phyloP scores from a whole-genome alignment of 805 yeast species.

The Sugiyamaella floridensis region DNA sequence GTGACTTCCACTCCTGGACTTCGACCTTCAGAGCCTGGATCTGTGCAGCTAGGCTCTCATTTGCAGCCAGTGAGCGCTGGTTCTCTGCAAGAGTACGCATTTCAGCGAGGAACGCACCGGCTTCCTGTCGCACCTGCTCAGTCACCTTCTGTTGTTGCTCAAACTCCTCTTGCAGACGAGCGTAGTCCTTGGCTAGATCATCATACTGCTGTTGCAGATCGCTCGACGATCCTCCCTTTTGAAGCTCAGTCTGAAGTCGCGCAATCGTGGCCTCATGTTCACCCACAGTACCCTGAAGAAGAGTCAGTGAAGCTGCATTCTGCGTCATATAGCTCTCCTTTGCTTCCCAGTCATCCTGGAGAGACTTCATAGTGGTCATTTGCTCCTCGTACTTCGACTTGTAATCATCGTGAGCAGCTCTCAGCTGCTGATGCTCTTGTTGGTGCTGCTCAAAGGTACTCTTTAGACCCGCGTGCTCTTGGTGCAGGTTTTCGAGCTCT shows the following conservation, averaged over 20 bases:
- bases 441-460: not conserved
- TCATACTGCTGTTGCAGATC: constrained; percentile 16
- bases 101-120: constrained; percentile 30
- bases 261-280: constrained; percentile 1
- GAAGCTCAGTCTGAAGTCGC: not conserved
- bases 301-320: not conserved
- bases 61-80: constrained; percentile 15
- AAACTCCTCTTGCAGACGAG: constrained; percentile 19
- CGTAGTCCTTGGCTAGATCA: constrained; percentile 19
- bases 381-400: not conserved
- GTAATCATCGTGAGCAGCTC: not conserved
- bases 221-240: not conserved
- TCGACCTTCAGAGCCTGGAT: constrained; percentile 29
- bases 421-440: not conserved
- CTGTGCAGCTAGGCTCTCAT: constrained; percentile 19
- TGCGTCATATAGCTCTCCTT: not conserved
- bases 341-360: not conserved
- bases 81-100: constrained; percentile 32
- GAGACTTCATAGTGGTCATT: not conserved
- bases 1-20: constrained; percentile 31
- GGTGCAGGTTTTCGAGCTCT: not conserved
- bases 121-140: constrained; percentile 34
- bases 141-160: constrained; percentile 25
- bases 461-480: not conserved
- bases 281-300: constrained; percentile 6